phyloP scores from a whole-genome alignment of 768 basidiomycete species.

The Psilocybe cubensis region DNA sequence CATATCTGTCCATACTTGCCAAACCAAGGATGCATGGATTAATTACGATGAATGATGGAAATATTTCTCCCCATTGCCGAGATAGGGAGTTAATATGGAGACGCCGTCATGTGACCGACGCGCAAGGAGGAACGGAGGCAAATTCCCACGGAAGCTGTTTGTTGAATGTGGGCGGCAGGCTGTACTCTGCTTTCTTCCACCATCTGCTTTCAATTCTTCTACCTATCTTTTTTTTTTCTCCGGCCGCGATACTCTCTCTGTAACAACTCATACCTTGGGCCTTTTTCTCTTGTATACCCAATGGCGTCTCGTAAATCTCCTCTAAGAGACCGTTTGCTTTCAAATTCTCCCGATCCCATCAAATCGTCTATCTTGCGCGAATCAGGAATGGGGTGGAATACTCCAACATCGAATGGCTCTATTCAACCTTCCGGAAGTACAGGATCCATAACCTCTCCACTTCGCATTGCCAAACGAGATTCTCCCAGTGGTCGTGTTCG shows the following conservation, averaged over 20 bases:
- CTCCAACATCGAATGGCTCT: conserved; percentile 40
- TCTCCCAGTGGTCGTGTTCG: conserved; percentile 40
- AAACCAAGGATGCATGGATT: not conserved
- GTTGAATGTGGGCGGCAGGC: conserved; percentile 36
- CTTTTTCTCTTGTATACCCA: not conserved
- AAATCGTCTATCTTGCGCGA: conserved; percentile 66
- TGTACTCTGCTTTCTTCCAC: conserved; percentile 19
- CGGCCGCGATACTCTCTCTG: conserved; percentile 12
- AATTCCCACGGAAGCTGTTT: conserved; percentile 45
- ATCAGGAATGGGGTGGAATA: conserved; percentile 67
- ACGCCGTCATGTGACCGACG: conserved; percentile 47
- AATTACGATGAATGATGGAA: not conserved
- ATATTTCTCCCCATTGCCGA: not conserved
- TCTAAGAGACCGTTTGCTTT: conserved; percentile 61
- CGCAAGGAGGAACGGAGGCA: conserved; percentile 24
- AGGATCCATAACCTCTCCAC: conserved; percentile 59
- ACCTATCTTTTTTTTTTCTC: conserved; percentile 5
- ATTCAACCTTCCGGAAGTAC: conserved; percentile 34
- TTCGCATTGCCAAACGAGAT: conserved; percentile 77
- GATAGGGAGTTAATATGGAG: not conserved
- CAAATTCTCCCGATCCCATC: conserved; percentile 65
- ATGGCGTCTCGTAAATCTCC: conserved; percentile 50
- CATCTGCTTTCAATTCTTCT: conserved; percentile 13
- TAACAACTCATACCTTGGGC: conserved; percentile 4
- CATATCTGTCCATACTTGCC: not conserved